Evolutionary conservation across 2,329 filamentous ascomycete species (phyloP), one percentile per base, ranked within the genome.

Genomic region (Botryotinia narcissicola): DNA sequence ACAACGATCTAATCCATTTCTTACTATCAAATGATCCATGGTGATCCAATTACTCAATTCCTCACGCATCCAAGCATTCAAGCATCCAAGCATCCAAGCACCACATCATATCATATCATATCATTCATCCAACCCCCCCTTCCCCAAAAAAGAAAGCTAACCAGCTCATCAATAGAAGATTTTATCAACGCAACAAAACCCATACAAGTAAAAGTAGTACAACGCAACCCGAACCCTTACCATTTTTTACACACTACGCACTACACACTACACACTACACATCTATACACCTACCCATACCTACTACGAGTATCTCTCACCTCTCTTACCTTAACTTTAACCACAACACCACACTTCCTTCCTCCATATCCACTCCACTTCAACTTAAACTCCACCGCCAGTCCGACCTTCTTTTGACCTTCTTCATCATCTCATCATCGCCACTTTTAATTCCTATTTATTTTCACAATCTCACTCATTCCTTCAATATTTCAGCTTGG

Each of bases 401-500:
- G 46, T 48, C 61, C 64, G 35, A 61, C 71, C 57, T 62, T 62
- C 51, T 57, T 66, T 66, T 54, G 35, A 10, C n/a, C 60, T 66
- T 66, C 60, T 63, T 20, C 42, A 44, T 70, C 37, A 54, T 51
- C 59, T 37, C n/a, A 35, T 29, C 32, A 29, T 40, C 44, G 42
- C 69, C 59, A 16, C 44, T 60, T 40, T 32, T 62, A 14, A 51
- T n/a, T 66, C 2, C 51, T 57, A 66, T 29, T 66, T 44, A 18
- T 10, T 68, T 68, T 48, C 6, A 25, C 46, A 40, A 37, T 51
- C 61, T 29, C 48, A 59, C 46, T 60, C 70, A 59, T 48, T 67
- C 61, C 70, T 72, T 67, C 40, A 40, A 40, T 37, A 37, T 37
- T 37, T 72, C 48, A 72, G 62, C 70, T 72, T 22, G 35, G 46